Evolutionary conservation across 371 early-diverging fungal species (phyloP), one percentile per base, ranked within the genome.

Genomic region (Apophysomyces trapeziformis): DNA sequence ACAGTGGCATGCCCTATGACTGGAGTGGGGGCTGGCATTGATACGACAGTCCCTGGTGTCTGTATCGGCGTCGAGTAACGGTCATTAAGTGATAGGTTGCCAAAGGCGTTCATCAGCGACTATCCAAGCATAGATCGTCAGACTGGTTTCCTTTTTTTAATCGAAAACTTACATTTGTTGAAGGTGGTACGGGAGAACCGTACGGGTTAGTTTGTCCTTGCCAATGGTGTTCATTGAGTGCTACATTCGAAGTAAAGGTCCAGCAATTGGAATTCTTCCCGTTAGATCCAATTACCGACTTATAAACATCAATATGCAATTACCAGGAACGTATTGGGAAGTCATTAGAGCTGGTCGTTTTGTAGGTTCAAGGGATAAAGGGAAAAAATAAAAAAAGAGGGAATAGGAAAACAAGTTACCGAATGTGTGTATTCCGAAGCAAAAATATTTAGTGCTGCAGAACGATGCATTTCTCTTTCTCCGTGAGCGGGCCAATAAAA

Each of bases 321-420:
- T 26, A 50, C 54, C 54, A 18, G 54, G 54, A 21, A 50, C 54
- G 11, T 50, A 50, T 21, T 50, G 54, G 0, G 54, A 50, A 26
- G 54, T 50, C 54, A 50, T 50, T 4, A 50, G 54, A 7, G 54
- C 21, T 21, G 54, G 54, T 50, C 35, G 54, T 50, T 50, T 26
- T 50, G 54, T 50, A 50, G 16, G 21, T 50, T 50, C 54, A 50
- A 21, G n/a, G 21, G 4, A 16, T 16, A 50, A 50, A 21, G 54
- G 21, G 11, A 50, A 16, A 47, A 47, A 9, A 47, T 1, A 47
- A 18, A 58, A 41, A 7, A 58, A 41, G 14, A 57, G 37, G 37
- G 32, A 58, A 7, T 36, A 37, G 58, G 37, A 41, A n/a, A 59
- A 59, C 43, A 59, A 59, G 60, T 59, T 59, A 43, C 60, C 60